These are phyloP conservation scores for Lactarius deliciosus DNA, from an alignment of 768 basidiomycete species.

Conservation along the genomic window DNA sequence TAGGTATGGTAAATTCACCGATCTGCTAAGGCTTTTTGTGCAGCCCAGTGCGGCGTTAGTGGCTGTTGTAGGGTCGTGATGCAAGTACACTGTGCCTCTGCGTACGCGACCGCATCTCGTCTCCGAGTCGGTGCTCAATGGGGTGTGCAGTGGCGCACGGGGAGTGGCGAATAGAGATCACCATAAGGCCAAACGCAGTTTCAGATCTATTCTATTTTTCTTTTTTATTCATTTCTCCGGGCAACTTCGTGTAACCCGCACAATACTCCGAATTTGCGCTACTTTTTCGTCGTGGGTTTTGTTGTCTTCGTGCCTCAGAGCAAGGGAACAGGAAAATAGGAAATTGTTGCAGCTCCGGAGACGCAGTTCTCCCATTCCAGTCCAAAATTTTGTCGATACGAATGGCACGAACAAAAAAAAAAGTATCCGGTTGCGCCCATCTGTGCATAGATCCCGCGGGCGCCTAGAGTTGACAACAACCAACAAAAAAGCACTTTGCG, in stretches of 20 bases:
- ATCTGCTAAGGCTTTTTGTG: background rate
- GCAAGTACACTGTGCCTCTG: background rate
- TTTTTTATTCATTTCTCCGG: background rate
- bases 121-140: background rate
- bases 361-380: background rate
- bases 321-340: background rate
- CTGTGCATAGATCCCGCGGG: background rate
- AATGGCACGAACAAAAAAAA: background rate
- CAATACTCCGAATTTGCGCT: conserved; percentile 2
- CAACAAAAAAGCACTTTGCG: background rate
- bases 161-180: background rate
- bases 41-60: background rate
- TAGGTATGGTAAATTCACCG: background rate
- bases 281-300: no score
- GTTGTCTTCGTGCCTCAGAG: no score
- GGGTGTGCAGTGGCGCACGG: background rate
- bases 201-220: background rate
- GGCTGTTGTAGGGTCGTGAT: background rate
- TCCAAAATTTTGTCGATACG: background rate
- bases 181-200: background rate
- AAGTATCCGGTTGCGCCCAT: background rate
- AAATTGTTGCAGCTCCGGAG: background rate
- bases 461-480: background rate
- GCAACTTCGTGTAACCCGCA: background rate
- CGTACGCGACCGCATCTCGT: background rate